Base-by-base conservation (phyloP, 768 basidiomycete species). In the Pholiota microspora region DNA sequence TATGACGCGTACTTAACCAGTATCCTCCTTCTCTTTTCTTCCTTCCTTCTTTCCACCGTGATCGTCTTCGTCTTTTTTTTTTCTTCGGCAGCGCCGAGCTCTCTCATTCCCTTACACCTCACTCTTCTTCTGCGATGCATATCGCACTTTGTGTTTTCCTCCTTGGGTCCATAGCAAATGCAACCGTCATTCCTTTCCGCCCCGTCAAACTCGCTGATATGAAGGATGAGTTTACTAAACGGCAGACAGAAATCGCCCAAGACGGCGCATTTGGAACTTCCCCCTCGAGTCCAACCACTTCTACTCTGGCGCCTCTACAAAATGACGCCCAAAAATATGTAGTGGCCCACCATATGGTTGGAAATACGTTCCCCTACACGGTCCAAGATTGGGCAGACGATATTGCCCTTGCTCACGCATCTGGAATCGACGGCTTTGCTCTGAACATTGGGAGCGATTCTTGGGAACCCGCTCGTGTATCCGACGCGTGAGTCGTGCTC, bases 391-490 rank as follows among this genome's bases (percentile, higher is more conserved):
- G 78, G 77, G 55, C 56, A 66, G 67, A 78, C 48, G 79, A 89
- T 61, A 80, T 88, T 21, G 25, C 58, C 2, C 76, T 83, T 13
- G 88, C 88, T 0, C 70, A 79, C 53, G 65, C 74, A 4, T 77
- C 74, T 53, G 84, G 84, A 13, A 79, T 89, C 58, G 86, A 88
- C 56, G 86, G 75, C 1, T 88, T 88, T 66, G 85, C 86, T 0
- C 74, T 92, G 52, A 91, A 91, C 63, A 75, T 86, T 42, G 89
- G 89, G 21, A 62, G 59, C 0, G 86, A 89, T 61, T 57, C 66
- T 36, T 91, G 86, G 86, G 80, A 89, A 60, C 72, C 77, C 32
- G 71, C 70, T 40, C 81, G 82, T 49, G 80, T 91, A 7, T 75
- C 78, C 32, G 78, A 83, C 53, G 89, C 88, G 73, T 91, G 69